Conservation (phyloP, 148 eudicot genomes). For the Fagopyrum tataricum region DNA sequence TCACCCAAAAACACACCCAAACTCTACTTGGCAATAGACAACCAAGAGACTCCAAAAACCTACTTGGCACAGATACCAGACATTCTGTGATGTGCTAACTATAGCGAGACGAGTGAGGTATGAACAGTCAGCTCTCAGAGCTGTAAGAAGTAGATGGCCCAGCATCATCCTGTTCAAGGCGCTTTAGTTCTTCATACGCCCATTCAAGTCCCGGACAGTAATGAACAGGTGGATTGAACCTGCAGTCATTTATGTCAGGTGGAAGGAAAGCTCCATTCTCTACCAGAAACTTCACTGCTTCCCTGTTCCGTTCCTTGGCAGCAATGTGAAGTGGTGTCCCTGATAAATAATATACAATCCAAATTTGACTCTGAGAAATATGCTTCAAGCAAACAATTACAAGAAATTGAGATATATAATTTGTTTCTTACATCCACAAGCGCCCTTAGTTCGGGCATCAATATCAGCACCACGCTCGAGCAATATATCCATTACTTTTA, state of each 20-base stretch:
- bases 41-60: no score
- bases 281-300: conserved; percentile 71
- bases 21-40: no score
- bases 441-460: conserved; percentile 94
- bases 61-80: no score
- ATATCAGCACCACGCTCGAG: conserved; percentile 92
- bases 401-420: background rate
- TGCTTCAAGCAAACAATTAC: no score
- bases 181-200: conserved; percentile 92
- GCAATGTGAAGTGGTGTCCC: conserved; percentile 99
- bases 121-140: conserved; percentile 6
- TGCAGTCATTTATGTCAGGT: conserved; percentile 67
- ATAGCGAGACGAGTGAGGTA: background rate
- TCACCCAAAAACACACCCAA: no score
- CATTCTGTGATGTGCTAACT: no score
- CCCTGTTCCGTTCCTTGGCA: conserved; percentile 79
- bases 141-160: background rate
- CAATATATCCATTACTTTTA: conserved; percentile 81
- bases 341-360: conserved; percentile 15
- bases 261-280: conserved; percentile 96
- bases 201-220: conserved; percentile 97
- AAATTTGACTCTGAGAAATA: no score
- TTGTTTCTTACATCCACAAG: conserved; percentile 73
- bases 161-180: conserved; percentile 31
- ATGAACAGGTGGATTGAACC: conserved; percentile 94